These are phyloP conservation scores for Claviceps sp. DNA, from an alignment of 2,329 filamentous ascomycete genomes.

Conservation along the genomic window DNA sequence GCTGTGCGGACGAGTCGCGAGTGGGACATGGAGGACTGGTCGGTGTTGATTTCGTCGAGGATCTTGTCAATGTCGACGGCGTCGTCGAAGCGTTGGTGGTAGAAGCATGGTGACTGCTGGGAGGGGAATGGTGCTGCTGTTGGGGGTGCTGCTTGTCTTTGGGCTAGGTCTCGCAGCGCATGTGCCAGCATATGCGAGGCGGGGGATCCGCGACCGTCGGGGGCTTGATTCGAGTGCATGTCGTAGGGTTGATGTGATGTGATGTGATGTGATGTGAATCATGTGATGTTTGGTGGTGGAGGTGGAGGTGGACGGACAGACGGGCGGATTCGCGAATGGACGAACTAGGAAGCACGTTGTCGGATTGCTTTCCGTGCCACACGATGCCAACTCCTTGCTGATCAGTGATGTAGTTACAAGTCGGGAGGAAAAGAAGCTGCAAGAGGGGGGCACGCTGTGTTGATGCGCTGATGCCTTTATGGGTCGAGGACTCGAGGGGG, in stretches of 20 bases:
- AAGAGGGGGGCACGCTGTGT: too few relatives aligned
- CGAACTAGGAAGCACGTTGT: too few relatives aligned
- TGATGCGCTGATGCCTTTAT: too few relatives aligned
- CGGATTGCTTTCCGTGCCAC: too few relatives aligned
- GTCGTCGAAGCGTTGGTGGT: constrained; percentile 93
- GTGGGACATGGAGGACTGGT: constrained; percentile 75
- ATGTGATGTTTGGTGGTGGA: too few relatives aligned
- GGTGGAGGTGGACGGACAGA: too few relatives aligned
- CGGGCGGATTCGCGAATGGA: too few relatives aligned
- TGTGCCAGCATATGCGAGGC: constrained; percentile 51
- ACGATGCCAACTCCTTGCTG: too few relatives aligned
- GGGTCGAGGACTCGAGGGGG: too few relatives aligned
- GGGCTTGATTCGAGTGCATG: constrained; percentile 37
- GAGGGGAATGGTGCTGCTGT: constrained; percentile 37
- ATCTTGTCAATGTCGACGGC: constrained; percentile 92
- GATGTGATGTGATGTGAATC: too few relatives aligned
- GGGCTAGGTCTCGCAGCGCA: constrained; percentile 40
- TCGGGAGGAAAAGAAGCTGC: too few relatives aligned
- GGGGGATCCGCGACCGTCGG: constrained; percentile 26
- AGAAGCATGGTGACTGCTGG: constrained; percentile 81
- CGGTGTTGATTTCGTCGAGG: constrained; percentile 80
- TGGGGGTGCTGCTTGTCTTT: constrained; percentile 21
- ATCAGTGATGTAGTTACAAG: too few relatives aligned
- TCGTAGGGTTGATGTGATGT: constrained; percentile 27
- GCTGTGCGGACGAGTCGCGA: constrained; percentile 90